phyloP scores from a whole-genome alignment of 441 rosid species.

The Sinapis alba region DNA sequence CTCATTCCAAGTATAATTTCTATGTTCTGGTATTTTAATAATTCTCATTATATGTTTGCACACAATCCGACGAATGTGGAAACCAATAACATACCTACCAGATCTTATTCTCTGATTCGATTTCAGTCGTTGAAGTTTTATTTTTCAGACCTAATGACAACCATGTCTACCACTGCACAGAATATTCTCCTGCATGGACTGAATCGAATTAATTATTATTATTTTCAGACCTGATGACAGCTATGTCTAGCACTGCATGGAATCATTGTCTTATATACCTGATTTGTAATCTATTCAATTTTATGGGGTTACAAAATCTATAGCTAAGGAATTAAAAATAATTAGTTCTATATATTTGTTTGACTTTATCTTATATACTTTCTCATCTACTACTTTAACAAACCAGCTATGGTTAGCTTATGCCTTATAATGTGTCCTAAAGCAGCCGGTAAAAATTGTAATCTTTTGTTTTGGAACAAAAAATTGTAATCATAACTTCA shows the following conservation, averaged over 20 bases:
- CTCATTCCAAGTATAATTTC: neutral
- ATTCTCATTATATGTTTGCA: neutral
- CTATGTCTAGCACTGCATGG: constrained; percentile 15
- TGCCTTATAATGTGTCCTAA: neutral
- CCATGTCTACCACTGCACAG: neutral
- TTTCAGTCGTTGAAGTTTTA: constrained; percentile 4
- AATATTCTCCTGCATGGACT: neutral
- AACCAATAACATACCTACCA: neutral
- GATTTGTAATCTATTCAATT: constrained; percentile 3
- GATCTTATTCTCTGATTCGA: neutral
- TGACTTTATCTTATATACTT: constrained; percentile 3
- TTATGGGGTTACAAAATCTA: constrained; percentile 31
- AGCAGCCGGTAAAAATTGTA: no score
- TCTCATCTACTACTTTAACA: constrained; percentile 1
- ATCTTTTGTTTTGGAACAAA: neutral
- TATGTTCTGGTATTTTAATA: neutral
- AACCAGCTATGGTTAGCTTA: constrained; percentile 1
- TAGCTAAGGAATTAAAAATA: neutral
- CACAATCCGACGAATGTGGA: neutral
- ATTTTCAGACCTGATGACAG: constrained; percentile 12
- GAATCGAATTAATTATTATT: constrained; percentile 9
- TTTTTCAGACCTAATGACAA: constrained; percentile 16
- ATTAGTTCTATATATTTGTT: neutral
- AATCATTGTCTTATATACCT: constrained; percentile 37
- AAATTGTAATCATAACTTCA: neutral